phyloP scores from a whole-genome alignment of 2,329 filamentous ascomycete species.

The Alternaria sp. region DNA sequence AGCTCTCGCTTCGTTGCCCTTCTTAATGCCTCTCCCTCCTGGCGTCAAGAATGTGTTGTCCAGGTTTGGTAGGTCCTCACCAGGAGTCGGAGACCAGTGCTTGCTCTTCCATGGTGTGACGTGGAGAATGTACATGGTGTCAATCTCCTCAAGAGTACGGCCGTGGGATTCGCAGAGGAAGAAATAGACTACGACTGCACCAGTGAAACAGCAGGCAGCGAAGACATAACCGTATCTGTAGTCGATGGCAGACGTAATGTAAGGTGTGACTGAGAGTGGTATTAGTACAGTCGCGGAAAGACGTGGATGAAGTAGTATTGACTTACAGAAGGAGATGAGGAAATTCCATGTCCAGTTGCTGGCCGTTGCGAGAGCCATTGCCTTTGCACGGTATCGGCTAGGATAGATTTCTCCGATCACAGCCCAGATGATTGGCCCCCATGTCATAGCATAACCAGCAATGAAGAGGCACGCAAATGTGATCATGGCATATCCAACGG shows the following conservation, averaged over 20 bases:
- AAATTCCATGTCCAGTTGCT: constrained; percentile 55
- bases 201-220: constrained; percentile 71
- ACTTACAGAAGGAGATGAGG: constrained; percentile 62
- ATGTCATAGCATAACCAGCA: constrained; percentile 70
- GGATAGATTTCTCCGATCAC: constrained; percentile 71
- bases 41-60: constrained; percentile 44
- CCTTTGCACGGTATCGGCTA: constrained; percentile 57
- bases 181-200: constrained; percentile 73
- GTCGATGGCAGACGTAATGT: constrained; percentile 74
- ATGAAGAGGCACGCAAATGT: constrained; percentile 74
- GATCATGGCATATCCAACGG: constrained; percentile 66
- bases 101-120: constrained; percentile 69
- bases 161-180: constrained; percentile 78
- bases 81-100: constrained; percentile 55
- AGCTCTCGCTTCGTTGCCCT: constrained; percentile 39
- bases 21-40: constrained; percentile 43
- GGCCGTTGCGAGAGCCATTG: constrained; percentile 54
- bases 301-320: not conserved
- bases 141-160: constrained; percentile 77
- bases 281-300: not conserved
- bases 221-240: constrained; percentile 80
- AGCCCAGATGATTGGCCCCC: constrained; percentile 73
- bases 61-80: constrained; percentile 42
- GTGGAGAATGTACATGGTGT: constrained; percentile 70
- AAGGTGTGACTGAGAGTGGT: constrained; percentile 64